Evolutionary conservation across 106 monocot genomes (phyloP), one percentile per base, ranked within the genome.

Genomic region (Posidonia australis): DNA sequence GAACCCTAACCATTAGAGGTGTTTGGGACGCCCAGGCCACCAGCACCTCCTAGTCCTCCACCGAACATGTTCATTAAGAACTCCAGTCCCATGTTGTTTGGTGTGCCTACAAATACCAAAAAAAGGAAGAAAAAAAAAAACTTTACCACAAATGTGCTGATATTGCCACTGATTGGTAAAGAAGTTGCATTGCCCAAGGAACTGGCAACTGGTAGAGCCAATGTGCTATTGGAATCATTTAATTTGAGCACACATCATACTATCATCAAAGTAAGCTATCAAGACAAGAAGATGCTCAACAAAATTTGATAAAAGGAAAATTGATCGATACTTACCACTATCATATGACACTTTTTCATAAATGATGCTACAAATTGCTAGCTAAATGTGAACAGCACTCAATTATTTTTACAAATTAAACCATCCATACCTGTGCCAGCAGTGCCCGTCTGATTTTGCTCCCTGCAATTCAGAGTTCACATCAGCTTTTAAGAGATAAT

Each of bases 41-140:
- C 84, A 63, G 75, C 77, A 36, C 36, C 36, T 28, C 89, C 89
- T 61, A 83, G 77, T 22, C 81, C 85, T 21, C 83, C 93, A 59
- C 81, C 77, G 45, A 96, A 84, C 80, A 96, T 75, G 76, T 82
- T 87, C 94, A 90, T 90, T 67, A 96, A 72, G n/a, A 74, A 58
- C 6, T 96, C 80, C 65, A 89, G 58, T 21, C 80, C 74, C 21
- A 59, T 44, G 62, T 64, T 76, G 58, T 74, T 70, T 36, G 52
- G 57, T 13, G 60, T 67, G 28, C 85, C 88, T 72, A 60, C 29
- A 58, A 17, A 22, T 18, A 36, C 36, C 36, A 2, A 2, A 36
- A 7, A 36, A 36, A 36, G 7, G 36, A 7, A 7, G 7, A 36
- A 4, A 36, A 36, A 36, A 4, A 36, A 7, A 36, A n/a, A n/a